Evolutionary conservation across 2,329 filamentous ascomycete genomes (phyloP).

Genomic region (Venturia oleaginea): DNA sequence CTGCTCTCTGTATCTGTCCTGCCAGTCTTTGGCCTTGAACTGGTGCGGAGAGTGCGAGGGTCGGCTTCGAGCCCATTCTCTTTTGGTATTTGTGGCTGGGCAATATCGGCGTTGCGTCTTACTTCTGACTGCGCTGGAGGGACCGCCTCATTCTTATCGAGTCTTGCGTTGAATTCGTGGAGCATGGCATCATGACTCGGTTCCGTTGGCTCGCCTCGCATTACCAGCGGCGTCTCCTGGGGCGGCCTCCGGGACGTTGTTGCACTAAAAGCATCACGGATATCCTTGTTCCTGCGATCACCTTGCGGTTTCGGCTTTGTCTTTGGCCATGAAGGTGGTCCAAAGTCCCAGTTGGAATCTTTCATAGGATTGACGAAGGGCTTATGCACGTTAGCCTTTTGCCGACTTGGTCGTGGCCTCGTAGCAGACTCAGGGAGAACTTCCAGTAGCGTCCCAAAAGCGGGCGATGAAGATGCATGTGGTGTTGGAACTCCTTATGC

Average conservation of each 20-base stretch:
- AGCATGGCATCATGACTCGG: slow-evolving; percentile 5
- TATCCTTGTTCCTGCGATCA: slow-evolving; percentile 4
- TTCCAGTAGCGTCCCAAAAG: slow-evolving; percentile 19
- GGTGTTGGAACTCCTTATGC: slow-evolving; percentile 17
- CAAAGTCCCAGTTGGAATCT: slow-evolving; percentile 19
- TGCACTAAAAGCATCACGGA: slow-evolving; percentile 1
- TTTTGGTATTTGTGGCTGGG: neutral
- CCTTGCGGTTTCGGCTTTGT: slow-evolving; percentile 5
- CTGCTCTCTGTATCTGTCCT: neutral
- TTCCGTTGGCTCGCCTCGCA: neutral
- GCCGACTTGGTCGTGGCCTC: slow-evolving; percentile 17
- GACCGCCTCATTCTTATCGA: neutral
- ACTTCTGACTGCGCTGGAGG: neutral
- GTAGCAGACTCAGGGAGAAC: slow-evolving; percentile 19
- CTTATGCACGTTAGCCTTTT: slow-evolving; percentile 20
- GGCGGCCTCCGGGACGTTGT: neutral
- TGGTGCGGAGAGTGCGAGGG: neutral
- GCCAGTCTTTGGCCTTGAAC: neutral
- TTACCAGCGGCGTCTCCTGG: neutral
- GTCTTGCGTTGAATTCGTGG: neutral
- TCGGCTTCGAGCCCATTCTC: neutral
- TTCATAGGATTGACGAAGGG: slow-evolving; percentile 23
- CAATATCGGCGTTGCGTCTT: neutral
- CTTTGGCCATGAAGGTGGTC: slow-evolving; percentile 14
- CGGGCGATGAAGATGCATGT: slow-evolving; percentile 11